These are phyloP conservation scores for Aspergillus sp. DNA, from an alignment of 2,329 filamentous ascomycete genomes.

Conservation along the genomic window DNA sequence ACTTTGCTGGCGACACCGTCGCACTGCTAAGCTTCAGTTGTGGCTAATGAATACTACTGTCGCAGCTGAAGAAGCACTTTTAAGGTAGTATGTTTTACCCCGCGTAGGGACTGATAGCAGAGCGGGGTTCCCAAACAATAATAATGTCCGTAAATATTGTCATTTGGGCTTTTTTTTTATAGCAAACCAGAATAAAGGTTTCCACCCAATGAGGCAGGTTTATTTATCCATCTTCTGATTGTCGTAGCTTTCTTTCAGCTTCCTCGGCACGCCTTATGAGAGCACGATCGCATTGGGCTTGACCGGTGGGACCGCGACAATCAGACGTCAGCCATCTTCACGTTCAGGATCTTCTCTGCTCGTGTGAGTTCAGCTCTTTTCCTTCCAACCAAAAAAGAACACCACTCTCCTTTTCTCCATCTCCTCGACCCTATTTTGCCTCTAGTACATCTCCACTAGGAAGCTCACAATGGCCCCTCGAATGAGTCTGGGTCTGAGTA, in stretches of 20 bases:
- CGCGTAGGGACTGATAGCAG: background rate
- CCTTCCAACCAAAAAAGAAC: background rate
- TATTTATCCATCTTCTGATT: too few species aligned
- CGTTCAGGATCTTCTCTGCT: background rate
- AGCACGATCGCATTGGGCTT: background rate
- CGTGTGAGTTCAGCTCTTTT: conserved; percentile 3
- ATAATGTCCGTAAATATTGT: background rate
- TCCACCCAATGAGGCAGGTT: background rate
- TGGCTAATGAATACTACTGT: background rate
- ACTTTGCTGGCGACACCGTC: background rate
- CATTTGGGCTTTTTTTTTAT: background rate
- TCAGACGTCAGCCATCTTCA: too few species aligned
- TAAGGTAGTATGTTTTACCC: background rate
- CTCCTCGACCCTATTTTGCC: background rate
- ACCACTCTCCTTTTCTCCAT: background rate
- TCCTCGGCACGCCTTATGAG: background rate
- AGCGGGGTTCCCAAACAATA: background rate
- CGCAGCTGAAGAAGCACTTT: background rate
- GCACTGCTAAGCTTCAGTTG: background rate
- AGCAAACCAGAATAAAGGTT: background rate
- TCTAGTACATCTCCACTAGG: background rate
- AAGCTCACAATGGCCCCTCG: conserved; percentile 15
- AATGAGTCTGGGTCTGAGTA: conserved; percentile 27
- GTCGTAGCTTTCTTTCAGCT: background rate
- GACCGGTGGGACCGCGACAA: background rate